Evolutionary conservation across 2,329 filamentous ascomycete species (phyloP).

Genomic region (Aspergillus felis): DNA sequence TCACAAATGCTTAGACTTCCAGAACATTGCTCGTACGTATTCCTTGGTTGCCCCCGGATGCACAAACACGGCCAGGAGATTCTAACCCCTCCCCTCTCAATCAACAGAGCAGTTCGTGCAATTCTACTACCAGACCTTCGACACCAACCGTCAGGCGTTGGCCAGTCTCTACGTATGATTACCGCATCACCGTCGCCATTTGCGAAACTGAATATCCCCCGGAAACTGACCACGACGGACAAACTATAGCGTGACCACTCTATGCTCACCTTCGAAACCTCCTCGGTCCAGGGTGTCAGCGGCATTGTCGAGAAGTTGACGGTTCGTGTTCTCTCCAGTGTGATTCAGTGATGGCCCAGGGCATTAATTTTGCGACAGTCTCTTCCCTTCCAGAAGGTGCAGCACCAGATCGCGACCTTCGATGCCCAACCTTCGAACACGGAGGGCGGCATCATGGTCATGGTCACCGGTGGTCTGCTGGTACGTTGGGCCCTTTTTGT

Average conservation of each 20-base stretch:
- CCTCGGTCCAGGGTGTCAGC: conserved; percentile 59
- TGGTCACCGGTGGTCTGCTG: conserved; percentile 81
- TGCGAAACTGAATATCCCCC: not conserved
- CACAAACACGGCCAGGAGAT: not conserved
- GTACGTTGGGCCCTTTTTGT: conserved; percentile 50
- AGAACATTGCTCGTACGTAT: conserved; percentile 38
- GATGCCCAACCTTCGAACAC: conserved; percentile 76
- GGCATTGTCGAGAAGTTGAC: conserved; percentile 75
- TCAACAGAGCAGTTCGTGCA: conserved; percentile 75
- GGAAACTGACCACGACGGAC: conserved; percentile 11
- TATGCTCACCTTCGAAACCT: conserved; percentile 88
- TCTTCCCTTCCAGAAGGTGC: conserved; percentile 77
- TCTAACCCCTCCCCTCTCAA: conserved; percentile 1
- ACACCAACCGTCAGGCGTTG: conserved; percentile 64
- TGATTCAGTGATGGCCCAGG: not conserved
- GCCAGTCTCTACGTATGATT: conserved; percentile 72
- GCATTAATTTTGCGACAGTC: conserved; percentile 45
- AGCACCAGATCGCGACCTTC: conserved; percentile 70
- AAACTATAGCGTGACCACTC: conserved; percentile 67
- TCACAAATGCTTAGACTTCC: conserved; percentile 31
- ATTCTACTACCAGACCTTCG: conserved; percentile 90
- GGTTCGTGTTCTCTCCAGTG: conserved; percentile 50
- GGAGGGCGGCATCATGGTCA: conserved; percentile 70
- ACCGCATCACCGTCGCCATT: not conserved
- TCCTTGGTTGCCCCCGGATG: not conserved